Conservation (phyloP, 2,329 filamentous ascomycete genomes). For the Penicillium vulpinum region DNA sequence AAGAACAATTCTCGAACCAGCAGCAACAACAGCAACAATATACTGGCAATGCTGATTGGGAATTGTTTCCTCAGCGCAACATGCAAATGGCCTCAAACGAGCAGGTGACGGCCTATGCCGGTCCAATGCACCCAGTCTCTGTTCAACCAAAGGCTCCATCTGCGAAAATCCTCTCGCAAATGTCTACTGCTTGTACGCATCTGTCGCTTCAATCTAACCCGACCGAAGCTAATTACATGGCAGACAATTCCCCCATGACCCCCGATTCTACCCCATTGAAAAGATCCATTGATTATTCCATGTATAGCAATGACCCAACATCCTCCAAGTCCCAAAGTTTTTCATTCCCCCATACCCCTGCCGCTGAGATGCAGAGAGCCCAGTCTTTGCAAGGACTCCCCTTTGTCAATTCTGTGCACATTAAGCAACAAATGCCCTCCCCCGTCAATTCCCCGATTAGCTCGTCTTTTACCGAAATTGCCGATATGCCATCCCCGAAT, state of each 20-base stretch:
- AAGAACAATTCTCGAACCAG: conserved; percentile 26
- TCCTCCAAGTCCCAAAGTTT: conserved; percentile 41
- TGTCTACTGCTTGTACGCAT: conserved; percentile 50
- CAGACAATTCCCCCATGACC: conserved; percentile 56
- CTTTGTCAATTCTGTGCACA: conserved; percentile 33
- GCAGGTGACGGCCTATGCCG: conserved; percentile 24
- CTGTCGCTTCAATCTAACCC: no score
- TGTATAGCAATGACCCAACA: conserved; percentile 42
- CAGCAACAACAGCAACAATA: conserved; percentile 27
- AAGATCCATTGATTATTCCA: conserved; percentile 39
- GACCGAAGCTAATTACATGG: not conserved
- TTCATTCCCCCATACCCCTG: conserved; percentile 34
- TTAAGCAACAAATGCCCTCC: conserved; percentile 54
- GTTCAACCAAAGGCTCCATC: conserved; percentile 40
- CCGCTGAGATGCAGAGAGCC: conserved; percentile 47
- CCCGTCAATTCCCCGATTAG: conserved; percentile 54
- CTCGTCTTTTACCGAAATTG: conserved; percentile 55
- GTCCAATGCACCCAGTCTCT: conserved; percentile 37
- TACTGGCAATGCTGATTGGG: conserved; percentile 28
- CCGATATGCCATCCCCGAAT: conserved; percentile 41
- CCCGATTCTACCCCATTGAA: conserved; percentile 63
- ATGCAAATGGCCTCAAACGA: conserved; percentile 23
- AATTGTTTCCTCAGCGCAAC: conserved; percentile 26
- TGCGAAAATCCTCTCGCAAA: conserved; percentile 55
- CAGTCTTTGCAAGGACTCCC: conserved; percentile 49